Evolutionary conservation across 345 rosid genomes (phyloP), one percentile per base, ranked within the genome.

Genomic region (Carallia brachiata): DNA sequence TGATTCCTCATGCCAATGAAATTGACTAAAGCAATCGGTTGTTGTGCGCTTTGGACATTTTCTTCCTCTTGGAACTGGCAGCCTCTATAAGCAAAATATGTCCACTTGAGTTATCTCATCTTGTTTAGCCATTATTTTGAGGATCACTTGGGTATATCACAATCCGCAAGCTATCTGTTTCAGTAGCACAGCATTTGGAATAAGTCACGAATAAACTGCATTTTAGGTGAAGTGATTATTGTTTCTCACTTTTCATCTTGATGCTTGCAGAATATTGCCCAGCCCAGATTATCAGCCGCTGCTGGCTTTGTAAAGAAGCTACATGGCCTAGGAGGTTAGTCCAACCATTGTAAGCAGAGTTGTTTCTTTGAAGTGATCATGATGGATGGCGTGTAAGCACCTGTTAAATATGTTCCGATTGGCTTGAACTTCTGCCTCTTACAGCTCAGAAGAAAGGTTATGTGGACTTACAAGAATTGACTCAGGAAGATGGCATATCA

Each of bases 391-490:
- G 39, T 39, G 40, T 1, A 13, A 52, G 7, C 15, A 27, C 28
- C 64, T 54, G 52, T 48, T 66, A 6, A 58, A 31, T 39, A 56
- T 67, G 44, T 62, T 30, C 32, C 65, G 28, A 27, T 57, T 66
- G 15, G 55, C 34, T 39, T 27, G 28, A 52, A 69, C 66, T 65
- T 60, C 19, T 66, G 65, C 59, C 17, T 63, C n/a, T 7, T 77
- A 54, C 89, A 90, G 97, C 74, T 75, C 93, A 90, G 27, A 90
- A 87, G 86, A 95, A 86, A 80, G 94, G 94, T 67, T 82, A 85
- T 50, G 52, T 81, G 75, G 97, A 89, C 55, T 72, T 88, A n/a
- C 96, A 83, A 75, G 94, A 89, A 16, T 63, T 60, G 60, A 58
- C 73, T 1, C 48, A 66, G 65, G 87, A 84, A 31, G 88, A 85